Percentiles rank a stretch among this genome's conserved stretches.
Evolutionary conservation across 768 basidiomycete species (phyloP).

Genomic region (Tricholoma matsutake): DNA sequence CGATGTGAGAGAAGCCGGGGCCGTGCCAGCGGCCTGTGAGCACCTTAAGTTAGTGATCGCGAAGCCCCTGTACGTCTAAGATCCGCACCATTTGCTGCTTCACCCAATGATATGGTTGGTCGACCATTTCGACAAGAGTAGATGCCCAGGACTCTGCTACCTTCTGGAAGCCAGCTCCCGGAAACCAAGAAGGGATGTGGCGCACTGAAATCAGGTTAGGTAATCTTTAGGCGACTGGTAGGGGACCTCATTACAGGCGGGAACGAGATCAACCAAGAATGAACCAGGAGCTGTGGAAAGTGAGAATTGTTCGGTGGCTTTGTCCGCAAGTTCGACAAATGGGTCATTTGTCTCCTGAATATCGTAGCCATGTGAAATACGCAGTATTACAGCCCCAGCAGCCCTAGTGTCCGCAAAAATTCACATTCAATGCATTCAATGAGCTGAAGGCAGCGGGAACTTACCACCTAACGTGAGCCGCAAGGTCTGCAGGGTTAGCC

Average conservation of each 20-base stretch:
- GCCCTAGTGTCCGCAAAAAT: slow-evolving; percentile 28
- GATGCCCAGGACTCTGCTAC: slow-evolving; percentile 51
- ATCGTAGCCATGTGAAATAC: slow-evolving; percentile 53
- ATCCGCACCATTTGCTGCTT: slow-evolving; percentile 56
- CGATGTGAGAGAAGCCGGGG: slow-evolving; percentile 55
- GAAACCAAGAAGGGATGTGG: slow-evolving; percentile 61
- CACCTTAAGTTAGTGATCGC: background rate
- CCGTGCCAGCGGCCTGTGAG: slow-evolving; percentile 55
- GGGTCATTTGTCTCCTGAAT: slow-evolving; percentile 49
- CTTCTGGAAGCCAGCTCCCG: slow-evolving; percentile 55
- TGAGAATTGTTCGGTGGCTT: slow-evolving; percentile 53
- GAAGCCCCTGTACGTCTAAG: background rate
- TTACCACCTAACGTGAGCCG: slow-evolving; percentile 46
- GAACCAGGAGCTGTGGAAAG: slow-evolving; percentile 50
- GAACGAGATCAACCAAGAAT: slow-evolving; percentile 50
- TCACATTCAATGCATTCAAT: background rate
- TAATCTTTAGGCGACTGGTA: background rate
- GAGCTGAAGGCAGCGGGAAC: slow-evolving; percentile 14
- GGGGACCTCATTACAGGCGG: slow-evolving; percentile 34
- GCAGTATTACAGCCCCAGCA: slow-evolving; percentile 50
- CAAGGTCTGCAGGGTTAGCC: slow-evolving; percentile 44
- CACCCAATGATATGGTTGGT: slow-evolving; percentile 53
- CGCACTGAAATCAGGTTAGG: slow-evolving; percentile 38
- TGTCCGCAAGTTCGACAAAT: slow-evolving; percentile 50
- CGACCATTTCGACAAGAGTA: slow-evolving; percentile 54